Base-by-base conservation (phyloP, 257 asterid genomes). In the Gentiana straminea region DNA sequence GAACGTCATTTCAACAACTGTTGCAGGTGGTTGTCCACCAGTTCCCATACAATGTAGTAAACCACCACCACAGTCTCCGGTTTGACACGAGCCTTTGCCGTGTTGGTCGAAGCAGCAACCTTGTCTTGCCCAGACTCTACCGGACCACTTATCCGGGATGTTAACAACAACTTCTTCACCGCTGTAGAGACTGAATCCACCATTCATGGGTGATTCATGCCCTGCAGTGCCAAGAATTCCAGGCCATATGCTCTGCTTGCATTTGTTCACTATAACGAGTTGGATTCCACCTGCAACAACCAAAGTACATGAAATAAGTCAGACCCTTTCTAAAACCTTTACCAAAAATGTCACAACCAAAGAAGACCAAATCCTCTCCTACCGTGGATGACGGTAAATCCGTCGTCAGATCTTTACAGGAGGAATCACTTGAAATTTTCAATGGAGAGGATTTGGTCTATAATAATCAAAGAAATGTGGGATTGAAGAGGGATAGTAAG, bases 51-150 rank as follows among this genome's bases (percentile, higher is more conserved):
- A 89, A 6, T 13, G 53, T 10, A 85, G 78, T 24, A 66, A 76
- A 6, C 92, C 92, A 6, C 92, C 92, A 35, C 61, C 65, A 65
- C 97, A 89, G 70, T 83, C 97, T 0, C 97, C 97, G 3, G 92
- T 85, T 50, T 68, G 76, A 69, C 97, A 89, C 0, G 86, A 49
- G n/a, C 94, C 89, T 33, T 35, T 58, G 1, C 94, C 89, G 1
- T 65, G 3, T 33, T 49, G 35, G 51, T 78, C 85, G 67, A 83
- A 85, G 54, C 73, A 63, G 76, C 97, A 85, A 60, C 94, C 95
- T 5, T 64, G 77, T 34, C 97, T 75, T 3, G 79, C 95, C 95
- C 97, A 89, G 48, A 89, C 57, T 33, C 97, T 62, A 9, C 95
- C 97, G 13, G 97, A 89, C 97, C 95, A 89, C 47, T 44, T 57